phyloP scores from a whole-genome alignment of 1,284 basidiomycete genomes.

The Trichosporon inkin region DNA sequence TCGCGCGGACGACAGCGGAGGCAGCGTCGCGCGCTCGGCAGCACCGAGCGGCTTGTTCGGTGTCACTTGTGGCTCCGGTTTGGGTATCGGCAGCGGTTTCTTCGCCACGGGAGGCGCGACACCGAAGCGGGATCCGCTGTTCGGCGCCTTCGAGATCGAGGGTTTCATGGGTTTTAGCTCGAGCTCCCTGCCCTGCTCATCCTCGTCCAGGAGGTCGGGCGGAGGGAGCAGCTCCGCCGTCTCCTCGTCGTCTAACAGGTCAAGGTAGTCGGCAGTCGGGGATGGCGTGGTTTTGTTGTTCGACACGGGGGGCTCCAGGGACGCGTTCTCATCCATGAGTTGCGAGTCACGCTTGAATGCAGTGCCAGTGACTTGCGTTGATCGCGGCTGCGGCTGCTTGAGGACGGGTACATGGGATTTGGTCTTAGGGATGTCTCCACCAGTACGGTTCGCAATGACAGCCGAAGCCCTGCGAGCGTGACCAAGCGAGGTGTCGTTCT shows the following conservation, averaged over 20 bases:
- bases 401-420: neutral
- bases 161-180: constrained; percentile 16
- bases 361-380: constrained; percentile 50
- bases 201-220: constrained; percentile 18
- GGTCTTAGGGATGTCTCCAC: constrained; percentile 27
- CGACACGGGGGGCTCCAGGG: constrained; percentile 8
- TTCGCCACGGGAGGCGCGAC: constrained; percentile 11
- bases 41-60: constrained; percentile 16
- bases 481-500: neutral
- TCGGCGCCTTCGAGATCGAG: constrained; percentile 11
- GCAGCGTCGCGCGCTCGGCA: constrained; percentile 21
- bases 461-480: constrained; percentile 25
- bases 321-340: neutral
- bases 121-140: constrained; percentile 15
- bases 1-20: constrained; percentile 12
- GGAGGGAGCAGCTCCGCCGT: neutral
- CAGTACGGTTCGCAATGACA: constrained; percentile 40
- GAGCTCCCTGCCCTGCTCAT: constrained; percentile 13
- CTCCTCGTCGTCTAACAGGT: constrained; percentile 17
- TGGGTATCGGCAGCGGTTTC: constrained; percentile 17
- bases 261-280: constrained; percentile 20
- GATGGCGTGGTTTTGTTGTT: neutral
- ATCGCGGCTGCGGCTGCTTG: constrained; percentile 30
- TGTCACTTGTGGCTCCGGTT: constrained; percentile 14
- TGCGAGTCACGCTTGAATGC: constrained; percentile 37